Base-by-base conservation (phyloP, 306 rosid genomes). In the Lagenaria siceraria region DNA sequence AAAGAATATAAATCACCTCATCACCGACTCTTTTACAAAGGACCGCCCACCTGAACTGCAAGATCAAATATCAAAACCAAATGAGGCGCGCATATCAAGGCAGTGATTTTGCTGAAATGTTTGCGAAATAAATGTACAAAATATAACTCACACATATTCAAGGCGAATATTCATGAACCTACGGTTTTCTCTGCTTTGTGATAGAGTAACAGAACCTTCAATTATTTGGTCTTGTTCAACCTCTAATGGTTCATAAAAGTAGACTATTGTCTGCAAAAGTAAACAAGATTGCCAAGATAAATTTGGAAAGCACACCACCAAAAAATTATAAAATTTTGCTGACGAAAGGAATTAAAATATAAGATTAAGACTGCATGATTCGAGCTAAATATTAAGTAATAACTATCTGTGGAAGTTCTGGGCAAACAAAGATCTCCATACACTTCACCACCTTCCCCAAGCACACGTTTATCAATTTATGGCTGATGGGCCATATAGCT, bases 111-210 rank as follows among this genome's bases (percentile, higher is more conserved):
- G 49, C 6, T 31, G 64, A 64, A 64, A 33, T 18, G 19, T 18
- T 35, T 10, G 15, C 15, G 29, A 18, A 18, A 53, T 63, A 79
- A 56, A 25, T 63, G 48, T 54, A 21, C 69, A 60, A n/a, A 15
- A 31, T 54, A 77, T 75, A 22, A 89, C 99, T 92, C 88, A 95
- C 99, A 84, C 84, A 60, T 95, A 95, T 79, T 95, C 96, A 33
- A 95, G 93, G 93, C 86, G 99, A 77, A 95, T 90, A 80, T 95
- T 95, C 99, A 95, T 92, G 84, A 92, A 95, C 61, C 99, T 89
- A n/a, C 86, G 87, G 56, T 95, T 92, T 85, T 95, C 99, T 88
- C 82, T 90, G 91, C 99, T 95, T 81, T 95, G 99, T 36, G 99
- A 83, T 82, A 95, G 83, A 24, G 88, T 84, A 74, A 88, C 92